phyloP scores from a whole-genome alignment of 2,329 filamentous ascomycete species.

The Alternaria sp. region DNA sequence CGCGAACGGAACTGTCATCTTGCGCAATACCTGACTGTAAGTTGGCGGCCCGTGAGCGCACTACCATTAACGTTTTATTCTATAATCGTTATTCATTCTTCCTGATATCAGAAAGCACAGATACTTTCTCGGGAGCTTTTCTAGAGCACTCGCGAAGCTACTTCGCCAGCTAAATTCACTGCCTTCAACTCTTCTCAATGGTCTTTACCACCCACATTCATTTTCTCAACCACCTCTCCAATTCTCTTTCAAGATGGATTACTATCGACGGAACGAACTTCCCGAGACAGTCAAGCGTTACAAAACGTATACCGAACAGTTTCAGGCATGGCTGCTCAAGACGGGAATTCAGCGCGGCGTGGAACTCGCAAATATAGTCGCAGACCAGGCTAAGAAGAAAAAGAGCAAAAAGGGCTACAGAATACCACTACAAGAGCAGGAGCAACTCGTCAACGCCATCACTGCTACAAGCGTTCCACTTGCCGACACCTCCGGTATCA shows the following conservation, averaged over 20 bases:
- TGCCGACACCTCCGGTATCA: constrained; percentile 20
- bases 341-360: constrained; percentile 19
- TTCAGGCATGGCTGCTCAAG: constrained; percentile 27
- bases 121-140: not conserved
- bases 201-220: not conserved
- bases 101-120: not conserved
- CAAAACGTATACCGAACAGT: constrained; percentile 19
- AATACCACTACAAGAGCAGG: constrained; percentile 12
- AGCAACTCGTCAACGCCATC: constrained; percentile 22
- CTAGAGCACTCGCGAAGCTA: not conserved
- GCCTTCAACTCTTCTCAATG: not conserved
- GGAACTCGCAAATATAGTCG: constrained; percentile 14
- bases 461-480: constrained; percentile 15
- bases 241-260: constrained; percentile 18
- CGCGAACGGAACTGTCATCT: not conserved
- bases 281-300: constrained; percentile 27
- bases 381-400: constrained; percentile 6
- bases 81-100: not conserved
- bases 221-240: not conserved
- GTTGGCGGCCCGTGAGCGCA: not conserved
- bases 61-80: not conserved
- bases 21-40: not conserved
- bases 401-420: constrained; percentile 12
- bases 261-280: constrained; percentile 25
- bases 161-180: not conserved